A percentile compares a stretch with the other conserved stretches of the same genome.
Evolutionary conservation across 1,284 basidiomycete genomes (phyloP).

Genomic region (Puccinia triticina): DNA sequence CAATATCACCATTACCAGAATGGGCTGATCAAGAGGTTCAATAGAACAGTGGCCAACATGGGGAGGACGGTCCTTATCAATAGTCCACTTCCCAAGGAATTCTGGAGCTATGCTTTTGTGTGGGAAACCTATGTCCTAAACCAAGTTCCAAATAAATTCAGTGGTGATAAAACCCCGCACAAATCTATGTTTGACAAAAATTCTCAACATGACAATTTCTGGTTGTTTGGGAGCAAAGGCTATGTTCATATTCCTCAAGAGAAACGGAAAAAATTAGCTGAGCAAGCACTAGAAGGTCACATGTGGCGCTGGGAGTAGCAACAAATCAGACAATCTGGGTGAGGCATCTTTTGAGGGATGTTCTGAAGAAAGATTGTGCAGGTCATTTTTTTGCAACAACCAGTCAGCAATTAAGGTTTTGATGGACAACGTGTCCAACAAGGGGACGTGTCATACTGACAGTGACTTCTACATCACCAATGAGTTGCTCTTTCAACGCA

Average conservation of each 20-base stretch:
- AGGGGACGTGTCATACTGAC: no score
- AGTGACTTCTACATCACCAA: not conserved
- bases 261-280: slow-evolving; percentile 9
- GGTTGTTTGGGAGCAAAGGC: not conserved
- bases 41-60: not conserved
- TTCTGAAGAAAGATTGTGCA: no score
- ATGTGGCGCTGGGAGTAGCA: no score
- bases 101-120: slow-evolving; percentile 17
- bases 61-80: slow-evolving; percentile 1
- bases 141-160: slow-evolving; percentile 6
- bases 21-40: slow-evolving; percentile 2
- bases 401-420: no score
- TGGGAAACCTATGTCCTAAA: slow-evolving; percentile 21
- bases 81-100: not conserved
- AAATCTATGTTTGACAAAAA: not conserved
- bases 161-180: not conserved
- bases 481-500: not conserved
- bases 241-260: slow-evolving; percentile 20
- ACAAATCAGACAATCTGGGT: no score
- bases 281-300: not conserved
- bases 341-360: no score
- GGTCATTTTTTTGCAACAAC: no score
- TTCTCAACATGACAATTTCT: not conserved
- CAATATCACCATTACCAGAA: slow-evolving; percentile 35
- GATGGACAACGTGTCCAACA: no score